phyloP scores from a whole-genome alignment of 1,139 yeast species.

The Suhomyces panamericanus region DNA sequence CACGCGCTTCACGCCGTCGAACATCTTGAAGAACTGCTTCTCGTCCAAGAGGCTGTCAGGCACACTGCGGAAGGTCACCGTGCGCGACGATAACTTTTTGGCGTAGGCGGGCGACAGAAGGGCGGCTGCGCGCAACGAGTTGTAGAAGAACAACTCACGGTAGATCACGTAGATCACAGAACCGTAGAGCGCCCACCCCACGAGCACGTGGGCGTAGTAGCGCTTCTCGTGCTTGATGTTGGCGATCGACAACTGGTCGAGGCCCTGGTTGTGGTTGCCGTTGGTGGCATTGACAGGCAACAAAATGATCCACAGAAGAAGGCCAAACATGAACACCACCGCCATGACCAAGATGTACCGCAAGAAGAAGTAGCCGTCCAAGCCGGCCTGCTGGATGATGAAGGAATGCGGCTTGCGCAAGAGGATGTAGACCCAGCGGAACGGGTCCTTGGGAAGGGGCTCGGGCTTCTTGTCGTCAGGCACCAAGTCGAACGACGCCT shows the following conservation, averaged over 20 bases:
- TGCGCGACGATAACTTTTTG: slow-evolving; percentile 68
- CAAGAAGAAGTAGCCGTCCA: slow-evolving; percentile 72
- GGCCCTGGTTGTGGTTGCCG: slow-evolving; percentile 59
- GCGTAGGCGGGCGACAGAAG: slow-evolving; percentile 81
- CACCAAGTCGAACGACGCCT: slow-evolving; percentile 56
- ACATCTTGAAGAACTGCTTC: slow-evolving; percentile 55
- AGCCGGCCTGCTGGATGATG: slow-evolving; percentile 68
- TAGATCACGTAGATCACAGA: slow-evolving; percentile 67
- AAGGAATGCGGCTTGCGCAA: slow-evolving; percentile 63
- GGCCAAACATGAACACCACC: slow-evolving; percentile 39
- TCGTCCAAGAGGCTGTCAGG: slow-evolving; percentile 69
- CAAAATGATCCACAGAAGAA: slow-evolving; percentile 53
- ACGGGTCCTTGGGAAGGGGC: slow-evolving; percentile 60
- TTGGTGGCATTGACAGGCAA: slow-evolving; percentile 66
- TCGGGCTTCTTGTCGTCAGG: slow-evolving; percentile 63
- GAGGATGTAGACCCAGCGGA: slow-evolving; percentile 60
- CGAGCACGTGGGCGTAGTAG: slow-evolving; percentile 82
- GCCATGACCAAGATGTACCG: slow-evolving; percentile 55
- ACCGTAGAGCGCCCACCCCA: slow-evolving; percentile 80
- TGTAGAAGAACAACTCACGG: slow-evolving; percentile 78
- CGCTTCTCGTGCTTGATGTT: slow-evolving; percentile 60
- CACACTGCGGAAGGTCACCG: slow-evolving; percentile 77
- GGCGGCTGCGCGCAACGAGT: slow-evolving; percentile 77
- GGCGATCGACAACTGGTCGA: slow-evolving; percentile 76
- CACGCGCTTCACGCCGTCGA: slow-evolving; percentile 73